Conservation (phyloP, 2,329 filamentous ascomycete genomes). For the Botryotinia calthae region DNA sequence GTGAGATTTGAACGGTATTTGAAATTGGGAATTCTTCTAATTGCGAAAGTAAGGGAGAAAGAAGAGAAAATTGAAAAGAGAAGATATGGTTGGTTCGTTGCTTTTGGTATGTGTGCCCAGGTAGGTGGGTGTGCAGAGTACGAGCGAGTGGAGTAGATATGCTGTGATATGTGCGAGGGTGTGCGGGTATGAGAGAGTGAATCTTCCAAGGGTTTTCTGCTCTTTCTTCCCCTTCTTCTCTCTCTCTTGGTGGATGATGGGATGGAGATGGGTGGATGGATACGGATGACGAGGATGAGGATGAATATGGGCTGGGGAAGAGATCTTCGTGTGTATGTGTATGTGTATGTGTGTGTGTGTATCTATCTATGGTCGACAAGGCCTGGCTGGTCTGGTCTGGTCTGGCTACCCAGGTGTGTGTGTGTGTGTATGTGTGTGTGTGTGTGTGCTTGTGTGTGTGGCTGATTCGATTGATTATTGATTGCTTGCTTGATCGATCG, state of each 20-base stretch:
- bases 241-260: background rate
- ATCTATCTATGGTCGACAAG: background rate
- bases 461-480: conserved; percentile 2
- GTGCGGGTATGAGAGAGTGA: background rate
- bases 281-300: no score
- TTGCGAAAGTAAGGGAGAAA: conserved; percentile 18
- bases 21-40: conserved; percentile 18
- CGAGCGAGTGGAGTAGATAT: conserved; percentile 1
- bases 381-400: background rate
- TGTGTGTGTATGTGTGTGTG: background rate
- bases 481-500: background rate
- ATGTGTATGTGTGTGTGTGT: background rate
- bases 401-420: background rate
- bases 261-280: background rate
- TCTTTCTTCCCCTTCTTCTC: no score
- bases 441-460: background rate
- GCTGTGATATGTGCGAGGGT: background rate
- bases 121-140: background rate
- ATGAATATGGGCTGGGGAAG: background rate
- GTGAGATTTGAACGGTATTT: conserved; percentile 1
- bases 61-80: conserved; percentile 6
- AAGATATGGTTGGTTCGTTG: conserved; percentile 18
- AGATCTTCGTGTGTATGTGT: background rate
- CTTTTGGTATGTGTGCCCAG: conserved; percentile 6
- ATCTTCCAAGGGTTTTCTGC: background rate